Evolutionary conservation across 2,329 filamentous ascomycete species (phyloP), one percentile per base, ranked within the genome.

Genomic region (Trichophyton rubrum): DNA sequence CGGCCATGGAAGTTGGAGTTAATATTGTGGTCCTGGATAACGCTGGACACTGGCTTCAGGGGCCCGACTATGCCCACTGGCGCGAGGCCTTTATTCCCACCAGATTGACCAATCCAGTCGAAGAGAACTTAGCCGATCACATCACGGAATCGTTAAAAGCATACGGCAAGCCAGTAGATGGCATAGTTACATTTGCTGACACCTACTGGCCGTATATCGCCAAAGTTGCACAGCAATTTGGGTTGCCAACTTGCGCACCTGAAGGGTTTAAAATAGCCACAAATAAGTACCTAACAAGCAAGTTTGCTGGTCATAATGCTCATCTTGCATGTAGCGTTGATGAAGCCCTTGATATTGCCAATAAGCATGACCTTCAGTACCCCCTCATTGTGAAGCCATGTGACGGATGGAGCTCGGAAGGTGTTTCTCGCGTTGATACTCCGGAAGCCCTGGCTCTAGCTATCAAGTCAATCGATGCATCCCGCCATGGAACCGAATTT

Each of bases 361-460:
- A 15, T 1, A 24, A 40, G n/a, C 49, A 22, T 33, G 17, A 38
- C 2, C 35, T 56, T 38, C 30, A 15, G 38, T 72, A 64, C 51
- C 73, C 73, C 0, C 57, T 74, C 3, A 69, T 76, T 40, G 69
- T 74, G 15, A 76, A 76, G 64, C 74, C 75, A 0, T 69, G 67
- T 41, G 66, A 60, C 0, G 74, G 73, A 2, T 71, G 71, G 67
- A 65, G 62, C 45, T 69, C 65, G 11, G 68, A 72, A 30, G 67
- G 72, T 20, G 73, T 76, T 7, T 38, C 53, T 38, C 30, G 53
- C 2, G 53, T 56, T 8, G 30, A 38, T 13, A 22, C 30, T 1
- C n/a, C 40, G 22, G 47, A 20, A 24, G 57, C 41, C 7, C 20
- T 59, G 8, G n/a, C 20, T 6, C 6, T 2, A n/a, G 60, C 57